Evolutionary conservation across 345 rosid species (phyloP), one percentile per base, ranked within the genome.

Genomic region (Tarenaya hassleriana): DNA sequence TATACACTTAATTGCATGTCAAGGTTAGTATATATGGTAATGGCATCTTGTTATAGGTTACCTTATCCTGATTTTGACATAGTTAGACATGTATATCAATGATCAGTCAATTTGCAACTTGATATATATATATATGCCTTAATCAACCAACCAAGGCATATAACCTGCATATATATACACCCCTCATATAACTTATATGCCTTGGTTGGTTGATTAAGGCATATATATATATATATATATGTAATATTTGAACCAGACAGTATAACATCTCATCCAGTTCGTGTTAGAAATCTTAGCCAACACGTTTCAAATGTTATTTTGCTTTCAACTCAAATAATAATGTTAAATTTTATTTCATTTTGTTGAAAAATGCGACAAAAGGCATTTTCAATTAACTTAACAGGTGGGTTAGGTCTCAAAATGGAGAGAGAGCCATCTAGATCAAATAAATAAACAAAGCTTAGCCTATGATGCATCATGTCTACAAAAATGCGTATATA

Each of bases 281-380:
- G 34, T 4, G 57, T 41, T 44, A 37, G 40, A 50, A 48, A 63
- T 49, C 51, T 41, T 20, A 14, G n/a, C n/a, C n/a, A n/a, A n/a
- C n/a, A n/a, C n/a, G n/a, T n/a, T n/a, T n/a, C n/a, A n/a, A n/a
- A n/a, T n/a, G n/a, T 24, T 24, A 24, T 24, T 24, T 24, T 24
- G 2, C 5, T 24, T 24, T 5, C 2, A 2, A 12, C 34, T 13
- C 35, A 27, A 37, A 37, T 5, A 55, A 31, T 13, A 33, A 17
- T 33, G 32, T 47, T 41, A 52, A 63, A 32, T 48, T 63, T 13
- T 21, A 48, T 34, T 42, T 33, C 34, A 27, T 56, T 17, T 56
- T 56, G 49, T 40, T 50, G 55, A 48, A 64, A 42, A 56, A 56
- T 42, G 56, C 34, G 58, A 51, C 56, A 56, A 56, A 50, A 5